Evolutionary conservation across 2,329 filamentous ascomycete species (phyloP).

Genomic region (Stemphylium vesicarium): DNA sequence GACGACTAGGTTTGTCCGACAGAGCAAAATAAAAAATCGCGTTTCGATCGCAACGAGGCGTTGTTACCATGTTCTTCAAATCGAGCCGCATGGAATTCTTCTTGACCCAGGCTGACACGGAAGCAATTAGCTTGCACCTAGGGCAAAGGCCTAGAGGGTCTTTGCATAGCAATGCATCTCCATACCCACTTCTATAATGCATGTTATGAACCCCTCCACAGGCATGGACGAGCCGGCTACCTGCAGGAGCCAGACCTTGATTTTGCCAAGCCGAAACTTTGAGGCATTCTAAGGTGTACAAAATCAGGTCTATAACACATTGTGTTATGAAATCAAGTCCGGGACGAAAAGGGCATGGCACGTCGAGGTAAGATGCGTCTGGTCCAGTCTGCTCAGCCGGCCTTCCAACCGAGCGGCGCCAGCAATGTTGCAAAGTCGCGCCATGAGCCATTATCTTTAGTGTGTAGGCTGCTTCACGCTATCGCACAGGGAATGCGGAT

Average conservation of each 20-base stretch:
- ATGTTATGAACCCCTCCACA: conserved; percentile 35
- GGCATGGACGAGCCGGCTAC: conserved; percentile 27
- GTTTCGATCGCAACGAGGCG: conserved; percentile 18
- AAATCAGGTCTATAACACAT: conserved; percentile 35
- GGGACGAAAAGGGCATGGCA: conserved; percentile 23
- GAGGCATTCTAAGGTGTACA: conserved; percentile 25
- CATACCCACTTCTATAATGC: conserved; percentile 39
- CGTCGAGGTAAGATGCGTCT: conserved; percentile 11
- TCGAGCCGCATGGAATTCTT: conserved; percentile 10
- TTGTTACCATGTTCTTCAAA: conserved; percentile 25
- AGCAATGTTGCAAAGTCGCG: conserved; percentile 19
- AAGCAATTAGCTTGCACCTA: conserved; percentile 38
- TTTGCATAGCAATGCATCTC: conserved; percentile 36
- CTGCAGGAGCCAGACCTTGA: conserved; percentile 32
- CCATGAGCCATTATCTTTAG: conserved; percentile 23
- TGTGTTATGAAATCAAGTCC: conserved; percentile 33
- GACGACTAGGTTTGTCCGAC: conserved; percentile 35
- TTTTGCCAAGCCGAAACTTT: conserved; percentile 27
- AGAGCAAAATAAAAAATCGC: conserved; percentile 21
- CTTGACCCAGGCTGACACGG: conserved; percentile 23
- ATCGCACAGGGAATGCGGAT: conserved; percentile 17
- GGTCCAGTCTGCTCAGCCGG: conserved; percentile 24
- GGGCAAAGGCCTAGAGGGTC: conserved; percentile 16
- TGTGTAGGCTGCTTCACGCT: conserved; percentile 33
- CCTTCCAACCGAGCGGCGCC: conserved; percentile 33